Base-by-base conservation (phyloP, 345 rosid species). In the Acer negundo region DNA sequence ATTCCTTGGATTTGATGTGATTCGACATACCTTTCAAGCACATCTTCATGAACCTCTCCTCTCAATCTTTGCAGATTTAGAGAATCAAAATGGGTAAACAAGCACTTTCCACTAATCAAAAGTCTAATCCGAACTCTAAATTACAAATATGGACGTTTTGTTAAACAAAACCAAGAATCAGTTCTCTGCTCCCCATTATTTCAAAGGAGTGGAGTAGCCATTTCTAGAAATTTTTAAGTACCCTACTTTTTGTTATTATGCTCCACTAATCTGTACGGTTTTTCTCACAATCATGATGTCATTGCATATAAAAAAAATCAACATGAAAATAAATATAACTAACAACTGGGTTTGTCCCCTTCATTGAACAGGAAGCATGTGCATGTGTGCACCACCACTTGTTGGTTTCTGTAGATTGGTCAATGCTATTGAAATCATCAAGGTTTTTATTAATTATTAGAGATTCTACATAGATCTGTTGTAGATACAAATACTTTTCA, bases 131-230 rank as follows among this genome's bases (percentile, higher is more conserved):
- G 1, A 58, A 58, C 2, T 40, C 38, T 24, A 1, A 28, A 28
- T 3, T 28, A 49, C 0, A 42, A 20, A 72, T 7, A 44, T 22
- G 1, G 51, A 35, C 61, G 75, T 15, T 13, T 59, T 4, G 9
- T 16, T 22, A 13, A 44, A 73, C 19, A 15, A 4, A 40, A 31
- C 10, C 44, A 5, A 46, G 69, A 62, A 62, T 74, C 69, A 4
- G 24, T 62, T 62, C 28, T 46, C 64, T 77, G 84, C 42, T 23
- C 56, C 76, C 78, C 84, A 44, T 74, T 69, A 65, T 67, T 58
- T 24, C 16, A 46, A 24, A 24, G 23, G 74, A 70, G 35, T 19
- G 35, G n/a, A 20, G 26, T 59, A 10, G 12, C 63, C 63, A 59
- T 59, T 59, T 59, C 24, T 59, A 59, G 26, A n/a, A 59, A 59